These are phyloP conservation scores for Rhodotorula sp. DNA, from an alignment of 1,284 basidiomycete genomes.

Conservation along the genomic window DNA sequence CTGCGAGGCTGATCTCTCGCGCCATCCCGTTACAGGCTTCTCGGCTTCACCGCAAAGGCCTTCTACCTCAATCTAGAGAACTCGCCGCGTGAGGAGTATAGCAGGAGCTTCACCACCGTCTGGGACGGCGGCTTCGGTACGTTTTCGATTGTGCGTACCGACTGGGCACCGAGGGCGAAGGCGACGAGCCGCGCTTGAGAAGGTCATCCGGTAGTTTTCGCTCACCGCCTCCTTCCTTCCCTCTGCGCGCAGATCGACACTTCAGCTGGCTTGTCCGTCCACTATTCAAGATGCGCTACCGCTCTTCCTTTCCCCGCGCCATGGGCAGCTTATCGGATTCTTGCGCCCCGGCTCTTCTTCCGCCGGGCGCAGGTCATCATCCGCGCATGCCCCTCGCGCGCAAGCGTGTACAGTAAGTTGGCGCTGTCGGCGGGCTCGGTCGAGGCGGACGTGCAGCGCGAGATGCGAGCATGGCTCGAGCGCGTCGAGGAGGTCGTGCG, in stretches of 20 bases:
- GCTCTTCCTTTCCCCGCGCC: too few relatives aligned
- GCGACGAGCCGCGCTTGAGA: background rate
- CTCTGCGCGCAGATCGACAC: constrained; percentile 1
- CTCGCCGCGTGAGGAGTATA: constrained; percentile 11
- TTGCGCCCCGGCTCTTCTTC: background rate
- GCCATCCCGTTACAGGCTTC: background rate
- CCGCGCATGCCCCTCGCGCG: constrained; percentile 13
- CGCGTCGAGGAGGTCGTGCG: background rate
- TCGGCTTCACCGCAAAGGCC: constrained; percentile 3
- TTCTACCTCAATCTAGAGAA: background rate
- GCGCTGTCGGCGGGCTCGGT: background rate
- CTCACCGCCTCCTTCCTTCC: background rate
- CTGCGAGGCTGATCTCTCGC: background rate
- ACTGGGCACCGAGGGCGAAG: background rate
- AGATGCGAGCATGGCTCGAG: constrained; percentile 1
- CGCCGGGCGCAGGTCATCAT: constrained; percentile 8
- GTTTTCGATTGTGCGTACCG: background rate
- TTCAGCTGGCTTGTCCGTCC: constrained; percentile 26
- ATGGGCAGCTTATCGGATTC: background rate
- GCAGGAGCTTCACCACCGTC: constrained; percentile 1
- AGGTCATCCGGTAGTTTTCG: background rate
- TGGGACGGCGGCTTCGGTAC: constrained; percentile 28
- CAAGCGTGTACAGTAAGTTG: background rate
- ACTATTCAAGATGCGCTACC: constrained; percentile 14
- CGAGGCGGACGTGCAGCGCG: background rate